Evolutionary conservation across 1,284 basidiomycete species (phyloP), one percentile per base, ranked within the genome.

Genomic region (Ganoderma lucidum): DNA sequence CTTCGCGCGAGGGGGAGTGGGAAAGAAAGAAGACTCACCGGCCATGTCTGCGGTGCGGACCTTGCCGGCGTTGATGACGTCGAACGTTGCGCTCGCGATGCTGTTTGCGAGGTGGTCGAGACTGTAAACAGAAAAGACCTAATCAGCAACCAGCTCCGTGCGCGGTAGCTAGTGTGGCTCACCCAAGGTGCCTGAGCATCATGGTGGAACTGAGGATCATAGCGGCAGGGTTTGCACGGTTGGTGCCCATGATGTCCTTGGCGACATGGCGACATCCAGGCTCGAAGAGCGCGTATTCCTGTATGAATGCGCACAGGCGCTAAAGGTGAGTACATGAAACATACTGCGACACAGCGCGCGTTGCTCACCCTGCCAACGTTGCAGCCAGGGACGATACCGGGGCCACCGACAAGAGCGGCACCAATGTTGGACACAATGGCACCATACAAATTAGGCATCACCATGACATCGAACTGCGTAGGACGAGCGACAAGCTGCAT

Each of bases 211-310:
- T 96, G 73, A 99, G 90, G 80, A 99, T 92, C 96, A 99, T 98
- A 65, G 98, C 98, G 58, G 96, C 93, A 28, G 98, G 98, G 87
- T 99, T 99, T 77, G 98, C 98, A 78, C 92, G 93, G 89, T 97
- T 96, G 76, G 94, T 96, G 74, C 96, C 96, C 96, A 96, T 97
- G 83, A 99, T 96, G 80, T 99, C 97, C 81, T 94, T 95, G 72
- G 97, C 98, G 77, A 99, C 96, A 84, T 99, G 98, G 83, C 97
- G 93, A 85, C 97, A 99, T 79, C 97, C 97, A 63, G 98, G 97
- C 85, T 99, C 97, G 82, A 99, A 99, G 69, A 99, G 89, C 44
- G 98, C 97, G 81, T 96, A 99, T 83, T 99, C 97, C 91, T 95
- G 75, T 53, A 62, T 55, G 64, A 41, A 35, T 35, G 23, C 12